phyloP scores from a whole-genome alignment of 345 rosid genomes.

The Heritiera littoralis region DNA sequence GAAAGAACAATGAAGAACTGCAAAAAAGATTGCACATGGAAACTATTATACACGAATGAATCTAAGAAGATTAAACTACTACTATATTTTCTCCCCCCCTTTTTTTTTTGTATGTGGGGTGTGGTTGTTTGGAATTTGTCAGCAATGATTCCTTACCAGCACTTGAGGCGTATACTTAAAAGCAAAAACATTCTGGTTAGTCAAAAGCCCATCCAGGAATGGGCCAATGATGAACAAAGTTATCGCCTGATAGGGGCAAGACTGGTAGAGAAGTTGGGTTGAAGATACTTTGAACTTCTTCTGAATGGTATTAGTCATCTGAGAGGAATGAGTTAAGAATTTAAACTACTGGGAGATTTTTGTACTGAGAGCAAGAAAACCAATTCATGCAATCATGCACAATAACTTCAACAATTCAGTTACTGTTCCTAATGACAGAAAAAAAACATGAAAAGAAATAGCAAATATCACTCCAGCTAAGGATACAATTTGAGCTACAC shows the following conservation, averaged over 20 bases:
- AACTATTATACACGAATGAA: slow-evolving; percentile 20
- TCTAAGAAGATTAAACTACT: neutral
- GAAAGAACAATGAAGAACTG: slow-evolving; percentile 99
- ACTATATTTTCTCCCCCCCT: neutral
- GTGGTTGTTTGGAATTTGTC: neutral
- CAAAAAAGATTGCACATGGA: slow-evolving; percentile 36
- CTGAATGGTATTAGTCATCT: slow-evolving; percentile 99
- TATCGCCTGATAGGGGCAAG: slow-evolving; percentile 96
- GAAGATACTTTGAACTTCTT: slow-evolving; percentile 99
- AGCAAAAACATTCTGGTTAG: slow-evolving; percentile 91
- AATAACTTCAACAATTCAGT: slow-evolving; percentile 8
- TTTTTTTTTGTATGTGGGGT: neutral
- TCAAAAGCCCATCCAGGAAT: slow-evolving; percentile 91
- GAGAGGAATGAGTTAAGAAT: slow-evolving; percentile 53
- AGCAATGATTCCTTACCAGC: slow-evolving; percentile 58
- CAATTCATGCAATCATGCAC: neutral
- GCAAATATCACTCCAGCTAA: slow-evolving; percentile 32
- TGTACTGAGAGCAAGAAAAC: neutral
- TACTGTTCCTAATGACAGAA: slow-evolving; percentile 15
- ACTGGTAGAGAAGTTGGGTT: slow-evolving; percentile 97
- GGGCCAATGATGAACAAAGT: slow-evolving; percentile 92
- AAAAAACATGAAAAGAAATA: slow-evolving; percentile 14
- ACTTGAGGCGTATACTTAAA: slow-evolving; percentile 97
- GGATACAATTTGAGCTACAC: slow-evolving; percentile 99
- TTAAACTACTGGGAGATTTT: slow-evolving; percentile 17